Base-by-base conservation (phyloP, 441 rosid species). In the Lepidium campestre region DNA sequence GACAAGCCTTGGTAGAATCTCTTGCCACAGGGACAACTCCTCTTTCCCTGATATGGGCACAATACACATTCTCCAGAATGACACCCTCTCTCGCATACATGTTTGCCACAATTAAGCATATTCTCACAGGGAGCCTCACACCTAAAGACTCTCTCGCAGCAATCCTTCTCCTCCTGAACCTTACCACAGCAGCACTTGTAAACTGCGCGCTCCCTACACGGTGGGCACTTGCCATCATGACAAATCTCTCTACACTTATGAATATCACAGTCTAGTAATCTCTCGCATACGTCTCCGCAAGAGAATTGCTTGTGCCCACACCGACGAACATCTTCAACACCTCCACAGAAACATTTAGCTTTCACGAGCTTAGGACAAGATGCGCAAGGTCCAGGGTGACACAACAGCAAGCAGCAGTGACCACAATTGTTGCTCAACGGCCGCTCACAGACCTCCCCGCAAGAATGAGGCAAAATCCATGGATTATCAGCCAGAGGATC, bases 371-470 rank as follows among this genome's bases (percentile, higher is more conserved):
- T 86, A 2, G 97, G 96, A 62, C 97, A 93, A 32, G 97, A 71
- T 0, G 98, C 91, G 67, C 96, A 88, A 12, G 97, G 95, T 12
- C 97, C 98, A 1, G 97, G 97, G 49, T 93, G 98, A 46, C 91
- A 90, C n/a, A 93, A 75, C 13, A 93, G 70, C 64, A 93, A 75
- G 36, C 98, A 90, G 63, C 67, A 78, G 66, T 93, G 97, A 4
- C 97, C 97, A 29, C 96, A 93, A 31, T 74, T 77, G 55, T 81
- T 57, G 50, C 81, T 78, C 79, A 93, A 71, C 7, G 85, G 83
- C 14, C 94, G 72, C 27, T 76, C 62, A 42, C 98, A 90, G 18
- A 93, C 74, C 71, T 90, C 98, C 0, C 96, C 94, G 29, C 98
- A 90, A 39, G 98, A 93, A 75, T 93, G 98, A 4, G 98, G 96